These are phyloP conservation scores for Exophiala lecanii-corni DNA, from an alignment of 2,329 filamentous ascomycete genomes.

Conservation along the genomic window DNA sequence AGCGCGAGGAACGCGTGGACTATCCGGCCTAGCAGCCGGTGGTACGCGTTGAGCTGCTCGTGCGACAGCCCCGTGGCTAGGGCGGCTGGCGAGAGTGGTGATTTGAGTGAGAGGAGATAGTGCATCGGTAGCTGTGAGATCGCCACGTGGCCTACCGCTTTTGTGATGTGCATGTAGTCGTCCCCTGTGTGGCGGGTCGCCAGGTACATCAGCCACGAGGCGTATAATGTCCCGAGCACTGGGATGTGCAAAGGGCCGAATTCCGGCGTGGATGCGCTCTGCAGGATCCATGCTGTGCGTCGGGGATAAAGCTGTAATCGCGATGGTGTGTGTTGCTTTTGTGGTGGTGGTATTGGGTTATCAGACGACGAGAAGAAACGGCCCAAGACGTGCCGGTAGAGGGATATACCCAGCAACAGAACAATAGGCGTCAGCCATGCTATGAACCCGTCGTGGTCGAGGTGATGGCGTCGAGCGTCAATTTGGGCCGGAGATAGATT, in stretches of 20 bases:
- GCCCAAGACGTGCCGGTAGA: slow-evolving; percentile 28
- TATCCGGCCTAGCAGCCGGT: slow-evolving; percentile 55
- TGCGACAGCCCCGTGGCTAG: slow-evolving; percentile 51
- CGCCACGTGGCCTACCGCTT: slow-evolving; percentile 56
- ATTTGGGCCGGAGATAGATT: slow-evolving; percentile 48
- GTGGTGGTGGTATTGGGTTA: not conserved
- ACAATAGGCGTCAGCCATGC: slow-evolving; percentile 52
- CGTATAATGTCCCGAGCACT: slow-evolving; percentile 18
- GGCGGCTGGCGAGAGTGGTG: slow-evolving; percentile 41
- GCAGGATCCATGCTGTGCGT: slow-evolving; percentile 18
- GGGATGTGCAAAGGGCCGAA: slow-evolving; percentile 23
- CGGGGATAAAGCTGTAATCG: slow-evolving; percentile 4
- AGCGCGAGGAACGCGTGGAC: slow-evolving; percentile 47
- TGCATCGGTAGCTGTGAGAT: slow-evolving; percentile 58
- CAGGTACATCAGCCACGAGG: slow-evolving; percentile 22
- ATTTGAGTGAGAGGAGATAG: slow-evolving; percentile 48
- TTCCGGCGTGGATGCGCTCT: slow-evolving; percentile 18
- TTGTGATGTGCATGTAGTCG: slow-evolving; percentile 61
- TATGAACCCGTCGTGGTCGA: slow-evolving; percentile 53
- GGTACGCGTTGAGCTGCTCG: slow-evolving; percentile 51
- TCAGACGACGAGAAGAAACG: not conserved
- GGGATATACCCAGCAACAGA: slow-evolving; percentile 39
- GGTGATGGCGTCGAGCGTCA: slow-evolving; percentile 45
- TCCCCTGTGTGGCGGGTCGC: slow-evolving; percentile 19
- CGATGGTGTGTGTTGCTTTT: not conserved